These are phyloP conservation scores for Basipetospora chlamydospora DNA, from an alignment of 2,329 filamentous ascomycete species.

Conservation along the genomic window DNA sequence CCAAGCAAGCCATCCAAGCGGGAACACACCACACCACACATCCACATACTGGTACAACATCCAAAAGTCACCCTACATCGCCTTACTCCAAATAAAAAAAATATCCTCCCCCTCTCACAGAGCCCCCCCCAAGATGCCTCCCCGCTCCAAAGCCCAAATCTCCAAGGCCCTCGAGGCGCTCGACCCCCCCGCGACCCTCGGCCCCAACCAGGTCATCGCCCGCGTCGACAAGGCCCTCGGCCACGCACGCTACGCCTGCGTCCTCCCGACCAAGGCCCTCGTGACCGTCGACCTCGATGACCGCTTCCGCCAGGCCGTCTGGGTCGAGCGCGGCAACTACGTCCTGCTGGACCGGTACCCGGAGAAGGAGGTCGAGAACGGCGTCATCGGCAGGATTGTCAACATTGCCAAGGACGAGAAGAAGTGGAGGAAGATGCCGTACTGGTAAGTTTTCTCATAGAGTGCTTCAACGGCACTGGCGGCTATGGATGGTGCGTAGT, in stretches of 20 bases:
- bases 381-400: slow-evolving; percentile 70
- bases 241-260: slow-evolving; percentile 76
- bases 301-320: slow-evolving; percentile 81
- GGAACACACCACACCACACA: too few relatives aligned
- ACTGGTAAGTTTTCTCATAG: slow-evolving; percentile 54
- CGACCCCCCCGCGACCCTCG: slow-evolving; percentile 44
- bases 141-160: slow-evolving; percentile 4
- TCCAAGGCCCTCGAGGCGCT: slow-evolving; percentile 57
- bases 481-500: too few relatives aligned
- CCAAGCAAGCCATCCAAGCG: too few relatives aligned
- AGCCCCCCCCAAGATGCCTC: too few relatives aligned
- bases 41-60: too few relatives aligned
- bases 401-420: slow-evolving; percentile 89
- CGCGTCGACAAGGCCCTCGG: slow-evolving; percentile 71
- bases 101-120: too few relatives aligned
- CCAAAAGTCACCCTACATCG: too few relatives aligned
- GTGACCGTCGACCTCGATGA: slow-evolving; percentile 70
- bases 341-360: slow-evolving; percentile 60
- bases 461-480: background rate
- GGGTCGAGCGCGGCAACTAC: slow-evolving; percentile 80
- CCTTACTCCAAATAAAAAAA: background rate
- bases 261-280: slow-evolving; percentile 49
- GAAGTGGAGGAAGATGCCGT: slow-evolving; percentile 74
- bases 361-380: slow-evolving; percentile 22
- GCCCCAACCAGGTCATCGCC: slow-evolving; percentile 52